Evolutionary conservation across 768 basidiomycete species (phyloP), one percentile per base, ranked within the genome.

Genomic region (Lactarius quietus): DNA sequence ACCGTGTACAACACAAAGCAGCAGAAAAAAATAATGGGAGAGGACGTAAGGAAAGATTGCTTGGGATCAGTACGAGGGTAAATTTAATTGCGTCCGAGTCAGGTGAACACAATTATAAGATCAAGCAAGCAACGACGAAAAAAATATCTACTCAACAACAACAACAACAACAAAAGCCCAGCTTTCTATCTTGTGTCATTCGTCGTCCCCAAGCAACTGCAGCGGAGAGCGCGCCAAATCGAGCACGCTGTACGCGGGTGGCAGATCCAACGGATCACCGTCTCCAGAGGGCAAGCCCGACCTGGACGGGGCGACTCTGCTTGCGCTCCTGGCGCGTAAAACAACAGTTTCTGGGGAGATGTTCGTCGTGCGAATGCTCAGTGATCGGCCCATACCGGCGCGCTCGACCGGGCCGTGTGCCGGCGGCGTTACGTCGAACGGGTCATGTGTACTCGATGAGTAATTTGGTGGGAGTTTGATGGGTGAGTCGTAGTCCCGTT

Each of bases 191-290:
- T 26, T 59, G 7, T 59, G 7, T 60, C 43, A 51, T 65, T 57
- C 23, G 12, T 29, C 53, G 33, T 33, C 33, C 33, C 33, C 33
- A 31, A 12, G 57, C 14, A 54, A 20, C 31, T 12, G 63, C 10
- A 54, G 57, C 20, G 61, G 48, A 7, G 64, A 57, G 55, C 41
- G 55, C 14, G 56, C 18, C 48, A 57, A 29, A 45, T 69, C 68
- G n/a, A 67, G 6, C 23, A 45, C 57, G 60, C 56, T 65, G 59
- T 68, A 69, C 10, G 68, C 68, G 3, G 63, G 68, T 2, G 66
- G 68, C 31, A 60, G 8, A 38, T 68, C 66, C n/a, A 48, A 69
- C 15, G 51, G 61, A 8, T 58, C 61, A 7, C 12, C 48, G 2
- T 48, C 59, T 26, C 35, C 48, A 43, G 48, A 62, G 20, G 56